Base-by-base conservation (phyloP, 805 yeast species). In the Pichia scutulata region DNA sequence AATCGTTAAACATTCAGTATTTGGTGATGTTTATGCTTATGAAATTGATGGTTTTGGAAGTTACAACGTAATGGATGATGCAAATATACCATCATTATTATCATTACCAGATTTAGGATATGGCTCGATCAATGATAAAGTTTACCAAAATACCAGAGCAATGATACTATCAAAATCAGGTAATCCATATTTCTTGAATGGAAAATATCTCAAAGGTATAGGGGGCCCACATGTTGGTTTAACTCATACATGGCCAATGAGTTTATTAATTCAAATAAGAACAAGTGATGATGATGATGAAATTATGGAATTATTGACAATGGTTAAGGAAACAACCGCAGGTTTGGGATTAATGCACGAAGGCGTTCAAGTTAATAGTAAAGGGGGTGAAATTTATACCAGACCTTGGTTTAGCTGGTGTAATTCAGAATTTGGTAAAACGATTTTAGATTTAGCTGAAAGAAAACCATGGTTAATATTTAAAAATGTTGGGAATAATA, bases 341-440 rank as follows among this genome's bases (percentile, higher is more conserved):
- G 84, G 81, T 0, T 69, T 88, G 21, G 97, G 97, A 0, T 71
- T 89, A 50, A 81, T 89, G 79, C 96, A 89, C 63, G 97, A 89
- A 69, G 76, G 85, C 51, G 80, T 89, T 4, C 69, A 84, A 51
- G 95, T 88, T 10, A 74, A 82, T 57, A 68, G 74, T 7, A 70
- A 70, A 2, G 81, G 79, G 1, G 50, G 53, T 10, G 66, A 65
- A n/a, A 30, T 19, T 13, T 89, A 66, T 62, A 86, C 96, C 0
- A 70, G 97, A 52, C 78, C 93, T 2, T 89, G 97, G 97, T 89
- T 89, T 70, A 84, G 95, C 6, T 89, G 97, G 97, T 86, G 95
- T 57, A 89, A 89, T 62, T 81, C 95, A 1, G 96, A 89, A 66
- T 87, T 89, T 68, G 96, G 89, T 21, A 86, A 86, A 65, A 84